Conservation (phyloP, 495 filamentous ascomycete species). For the Aspergillus diversus region DNA sequence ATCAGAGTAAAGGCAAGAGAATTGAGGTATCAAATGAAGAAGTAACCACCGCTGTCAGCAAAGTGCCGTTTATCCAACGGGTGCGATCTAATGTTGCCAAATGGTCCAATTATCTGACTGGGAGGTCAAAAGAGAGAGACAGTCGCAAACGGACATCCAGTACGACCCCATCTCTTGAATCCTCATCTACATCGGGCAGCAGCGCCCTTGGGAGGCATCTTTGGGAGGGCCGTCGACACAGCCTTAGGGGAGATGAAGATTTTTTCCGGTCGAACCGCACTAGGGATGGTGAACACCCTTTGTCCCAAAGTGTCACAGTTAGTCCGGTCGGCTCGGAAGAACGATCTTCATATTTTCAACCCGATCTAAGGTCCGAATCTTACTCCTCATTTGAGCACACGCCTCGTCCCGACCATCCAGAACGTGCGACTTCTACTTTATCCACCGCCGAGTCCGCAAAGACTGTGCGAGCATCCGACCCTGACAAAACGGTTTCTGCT, state of each 20-base stretch:
- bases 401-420: constrained; percentile 47
- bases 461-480: constrained; percentile 55
- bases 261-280: constrained; percentile 41
- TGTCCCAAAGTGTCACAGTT: constrained; percentile 80
- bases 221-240: constrained; percentile 63
- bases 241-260: constrained; percentile 72
- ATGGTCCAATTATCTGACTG: constrained; percentile 61
- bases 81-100: constrained; percentile 57
- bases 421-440: constrained; percentile 58
- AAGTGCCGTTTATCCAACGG: constrained; percentile 81
- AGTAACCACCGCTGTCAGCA: constrained; percentile 86
- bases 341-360: constrained; percentile 47
- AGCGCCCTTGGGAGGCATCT: constrained; percentile 39
- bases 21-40: constrained; percentile 93
- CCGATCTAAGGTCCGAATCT: constrained; percentile 40
- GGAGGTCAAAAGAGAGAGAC: constrained; percentile 60
- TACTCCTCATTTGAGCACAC: constrained; percentile 43
- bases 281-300: constrained; percentile 68
- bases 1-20: constrained; percentile 78
- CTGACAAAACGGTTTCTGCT: constrained; percentile 30
- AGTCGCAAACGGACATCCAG: constrained; percentile 48
- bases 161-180: constrained; percentile 39
- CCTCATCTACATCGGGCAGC: constrained; percentile 35
- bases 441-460: constrained; percentile 65
- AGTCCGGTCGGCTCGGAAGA: constrained; percentile 61